Evolutionary conservation across 2,329 filamentous ascomycete species (phyloP), one percentile per base, ranked within the genome.

Genomic region (Sporothrix protearum): DNA sequence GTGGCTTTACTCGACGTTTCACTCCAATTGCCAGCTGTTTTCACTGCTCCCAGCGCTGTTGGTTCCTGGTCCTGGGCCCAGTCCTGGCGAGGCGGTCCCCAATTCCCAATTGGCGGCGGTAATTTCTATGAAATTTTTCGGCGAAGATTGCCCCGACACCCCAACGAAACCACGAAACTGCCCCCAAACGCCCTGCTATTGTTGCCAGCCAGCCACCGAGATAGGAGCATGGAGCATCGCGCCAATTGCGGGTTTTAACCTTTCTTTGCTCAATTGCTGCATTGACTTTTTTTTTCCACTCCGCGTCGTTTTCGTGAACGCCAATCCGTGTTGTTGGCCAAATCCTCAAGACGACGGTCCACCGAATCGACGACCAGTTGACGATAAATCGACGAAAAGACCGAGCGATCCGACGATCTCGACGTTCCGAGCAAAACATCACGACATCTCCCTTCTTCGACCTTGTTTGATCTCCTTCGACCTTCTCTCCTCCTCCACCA

Each of bases 121-220:
- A 33, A 49, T 49, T 47, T 66, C 33, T n/a, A n/a, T 28, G n/a
- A 55, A 49, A 36, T 73, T 73, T 69, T 71, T 73, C 71, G 71
- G 71, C 64, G 69, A 73, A 53, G 71, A 71, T 73, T 73, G 71
- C 64, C 69, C 71, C 71, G 71, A 73, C 36, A 47, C 49, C 61
- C 69, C 69, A 64, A 70, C 69, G 47, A 70, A 67, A 64, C 49
- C 19, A 12, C 19, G 39, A 42, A 42, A 42, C 14, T 33, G 57
- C 39, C 25, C 9, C 33, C 63, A 61, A 57, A 55, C 22, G 53
- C 42, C 28, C 57, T 39, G 57, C 57, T n/a, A 39, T 61, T 61
- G 45, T 61, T 61, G 45, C 64, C 33, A 47, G 47, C 66, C 57
- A 45, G 33, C 25, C 30, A 47, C 70, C 64, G 70, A 71, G 64